Evolutionary conservation across 805 yeast species (phyloP).

Genomic region (Blastobotrys terrestris): DNA sequence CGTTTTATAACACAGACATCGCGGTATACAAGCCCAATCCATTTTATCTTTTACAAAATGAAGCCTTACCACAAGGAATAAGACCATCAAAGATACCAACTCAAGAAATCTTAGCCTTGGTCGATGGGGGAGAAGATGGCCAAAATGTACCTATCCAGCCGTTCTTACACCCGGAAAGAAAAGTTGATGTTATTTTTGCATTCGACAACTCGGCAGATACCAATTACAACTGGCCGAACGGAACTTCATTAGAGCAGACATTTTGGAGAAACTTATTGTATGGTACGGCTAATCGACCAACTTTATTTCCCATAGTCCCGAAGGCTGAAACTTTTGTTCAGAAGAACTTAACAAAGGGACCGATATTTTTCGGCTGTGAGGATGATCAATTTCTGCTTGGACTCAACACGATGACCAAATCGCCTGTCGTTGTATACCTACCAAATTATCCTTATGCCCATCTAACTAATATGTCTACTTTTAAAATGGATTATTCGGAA

Average conservation of each 20-base stretch:
- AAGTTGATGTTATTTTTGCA: slow-evolving; percentile 60
- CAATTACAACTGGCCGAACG: slow-evolving; percentile 23
- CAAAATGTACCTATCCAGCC: slow-evolving; percentile 64
- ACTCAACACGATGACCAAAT: slow-evolving; percentile 24
- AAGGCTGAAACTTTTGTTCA: not conserved
- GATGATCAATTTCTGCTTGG: slow-evolving; percentile 35
- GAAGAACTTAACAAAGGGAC: slow-evolving; percentile 26
- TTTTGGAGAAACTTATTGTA: not conserved
- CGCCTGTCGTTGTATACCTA: slow-evolving; percentile 70
- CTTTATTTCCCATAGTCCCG: slow-evolving; percentile 25
- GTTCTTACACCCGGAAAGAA: slow-evolving; percentile 52
- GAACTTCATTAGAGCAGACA: not conserved
- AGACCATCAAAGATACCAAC: slow-evolving; percentile 15
- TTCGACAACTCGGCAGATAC: slow-evolving; percentile 29
- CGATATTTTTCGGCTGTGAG: slow-evolving; percentile 80
- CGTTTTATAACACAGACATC: slow-evolving; percentile 40
- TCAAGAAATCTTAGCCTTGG: slow-evolving; percentile 42
- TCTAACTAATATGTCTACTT: slow-evolving; percentile 65
- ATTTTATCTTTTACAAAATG: slow-evolving; percentile 32
- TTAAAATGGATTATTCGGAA: slow-evolving; percentile 54
- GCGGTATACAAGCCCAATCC: slow-evolving; percentile 75
- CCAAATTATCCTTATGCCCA: slow-evolving; percentile 66
- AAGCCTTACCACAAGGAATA: slow-evolving; percentile 9
- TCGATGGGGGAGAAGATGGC: slow-evolving; percentile 69
- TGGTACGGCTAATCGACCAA: not conserved